These are phyloP conservation scores for Trichoderma atrobrunneum DNA, from an alignment of 2,329 filamentous ascomycete species.

Conservation along the genomic window DNA sequence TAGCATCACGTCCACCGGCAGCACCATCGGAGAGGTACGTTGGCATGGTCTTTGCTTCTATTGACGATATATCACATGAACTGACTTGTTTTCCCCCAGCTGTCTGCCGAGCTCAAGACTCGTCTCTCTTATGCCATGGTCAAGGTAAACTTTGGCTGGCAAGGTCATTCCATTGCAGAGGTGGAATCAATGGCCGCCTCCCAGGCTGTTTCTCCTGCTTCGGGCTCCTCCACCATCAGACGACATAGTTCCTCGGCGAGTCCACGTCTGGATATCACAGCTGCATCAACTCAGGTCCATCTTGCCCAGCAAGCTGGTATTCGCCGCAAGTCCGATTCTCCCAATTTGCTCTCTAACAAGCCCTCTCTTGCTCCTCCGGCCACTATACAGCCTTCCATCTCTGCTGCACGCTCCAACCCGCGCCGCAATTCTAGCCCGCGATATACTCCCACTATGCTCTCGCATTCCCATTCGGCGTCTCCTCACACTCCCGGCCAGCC, in stretches of 20 bases:
- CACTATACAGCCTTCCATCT: slow-evolving; percentile 51
- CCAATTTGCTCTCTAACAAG: slow-evolving; percentile 33
- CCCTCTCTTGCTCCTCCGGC: slow-evolving; percentile 51
- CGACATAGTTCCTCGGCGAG: slow-evolving; percentile 54
- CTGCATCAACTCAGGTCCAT: slow-evolving; percentile 34
- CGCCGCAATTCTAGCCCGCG: slow-evolving; percentile 51
- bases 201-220: slow-evolving; percentile 61
- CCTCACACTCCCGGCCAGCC: slow-evolving; percentile 43
- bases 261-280: slow-evolving; percentile 43
- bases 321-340: slow-evolving; percentile 36
- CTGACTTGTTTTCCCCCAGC: slow-evolving; percentile 40
- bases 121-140: slow-evolving; percentile 90
- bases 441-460: slow-evolving; percentile 50
- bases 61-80: slow-evolving; percentile 20
- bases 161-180: slow-evolving; percentile 73
- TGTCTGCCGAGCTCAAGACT: slow-evolving; percentile 75
- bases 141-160: slow-evolving; percentile 89
- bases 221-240: slow-evolving; percentile 55
- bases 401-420: slow-evolving; percentile 37
- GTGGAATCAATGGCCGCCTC: slow-evolving; percentile 73
- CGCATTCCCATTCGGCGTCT: slow-evolving; percentile 47
- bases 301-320: slow-evolving; percentile 21
- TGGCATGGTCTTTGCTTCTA: background rate
- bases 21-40: slow-evolving; percentile 75
- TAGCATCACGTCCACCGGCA: slow-evolving; percentile 58